Conservation (phyloP, 371 early-diverging fungal species). For the Mucor racemosus region DNA sequence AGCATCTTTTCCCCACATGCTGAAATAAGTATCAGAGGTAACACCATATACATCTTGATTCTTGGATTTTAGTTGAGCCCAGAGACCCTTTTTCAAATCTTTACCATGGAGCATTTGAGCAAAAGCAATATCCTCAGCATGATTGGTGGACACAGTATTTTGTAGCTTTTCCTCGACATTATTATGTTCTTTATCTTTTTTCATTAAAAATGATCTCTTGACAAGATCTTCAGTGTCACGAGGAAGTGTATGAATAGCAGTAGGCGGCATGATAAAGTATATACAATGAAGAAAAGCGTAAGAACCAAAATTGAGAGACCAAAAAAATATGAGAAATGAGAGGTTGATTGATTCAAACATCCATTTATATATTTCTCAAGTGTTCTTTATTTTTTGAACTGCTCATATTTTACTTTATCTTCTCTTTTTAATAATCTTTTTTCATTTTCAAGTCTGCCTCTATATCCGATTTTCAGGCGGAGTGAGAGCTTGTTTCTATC, state of each 20-base stretch:
- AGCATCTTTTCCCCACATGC: slow-evolving; percentile 62
- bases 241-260: not conserved
- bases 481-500: not conserved
- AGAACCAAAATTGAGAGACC: not conserved
- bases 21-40: slow-evolving; percentile 63
- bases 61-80: slow-evolving; percentile 59
- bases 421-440: not conserved
- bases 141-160: slow-evolving; percentile 38
- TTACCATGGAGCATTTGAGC: slow-evolving; percentile 55
- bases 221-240: not conserved
- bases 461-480: not conserved
- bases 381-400: not conserved
- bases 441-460: not conserved
- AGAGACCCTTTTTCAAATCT: slow-evolving; percentile 50
- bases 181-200: not conserved
- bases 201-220: not conserved
- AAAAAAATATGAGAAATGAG: not conserved
- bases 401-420: not conserved
- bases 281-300: not conserved
- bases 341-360: not conserved
- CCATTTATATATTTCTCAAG: not conserved
- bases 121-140: slow-evolving; percentile 56
- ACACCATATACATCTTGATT: slow-evolving; percentile 57
- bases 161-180: not conserved
- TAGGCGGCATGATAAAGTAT: not conserved